These are phyloP conservation scores for Acanthamoeba culbertsoni DNA, from an alignment of 208 protist genomes.

Conservation along the genomic window DNA sequence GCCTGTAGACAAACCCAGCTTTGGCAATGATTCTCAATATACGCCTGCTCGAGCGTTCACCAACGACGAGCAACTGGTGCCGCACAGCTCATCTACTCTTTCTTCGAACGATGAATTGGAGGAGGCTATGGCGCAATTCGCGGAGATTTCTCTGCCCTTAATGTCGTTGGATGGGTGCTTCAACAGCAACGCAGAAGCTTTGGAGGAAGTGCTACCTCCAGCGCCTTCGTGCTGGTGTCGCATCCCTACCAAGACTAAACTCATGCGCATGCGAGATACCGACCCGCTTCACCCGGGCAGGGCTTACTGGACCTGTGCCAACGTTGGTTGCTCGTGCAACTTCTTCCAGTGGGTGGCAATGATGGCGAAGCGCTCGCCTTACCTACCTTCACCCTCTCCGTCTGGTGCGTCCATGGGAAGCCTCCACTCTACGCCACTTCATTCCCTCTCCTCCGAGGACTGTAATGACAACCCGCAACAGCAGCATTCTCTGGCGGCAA, in stretches of 20 bases:
- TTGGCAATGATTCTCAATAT: too few species aligned
- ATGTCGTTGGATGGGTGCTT: not conserved
- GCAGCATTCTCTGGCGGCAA: not conserved
- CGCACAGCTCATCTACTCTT: too few species aligned
- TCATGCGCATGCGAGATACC: not conserved
- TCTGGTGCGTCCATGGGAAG: not conserved
- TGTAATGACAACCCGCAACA: not conserved
- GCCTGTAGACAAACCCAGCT: too few species aligned
- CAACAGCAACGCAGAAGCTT: not conserved
- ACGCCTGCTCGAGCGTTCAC: too few species aligned
- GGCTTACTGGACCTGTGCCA: slow-evolving; percentile 18
- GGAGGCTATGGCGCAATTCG: not conserved
- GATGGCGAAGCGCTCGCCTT: not conserved
- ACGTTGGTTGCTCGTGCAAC: not conserved
- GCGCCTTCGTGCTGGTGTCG: not conserved
- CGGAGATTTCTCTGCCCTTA: not conserved
- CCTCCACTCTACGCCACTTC: not conserved
- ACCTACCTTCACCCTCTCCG: not conserved
- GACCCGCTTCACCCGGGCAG: not conserved
- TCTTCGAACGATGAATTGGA: not conserved
- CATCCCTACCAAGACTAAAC: not conserved
- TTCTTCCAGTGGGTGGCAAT: not conserved
- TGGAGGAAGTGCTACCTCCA: not conserved
- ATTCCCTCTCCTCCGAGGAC: not conserved
- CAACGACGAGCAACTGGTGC: too few species aligned